Evolutionary conservation across 208 protist genomes (phyloP), one percentile per base, ranked within the genome.

Genomic region (Angomonas ambiguus): DNA sequence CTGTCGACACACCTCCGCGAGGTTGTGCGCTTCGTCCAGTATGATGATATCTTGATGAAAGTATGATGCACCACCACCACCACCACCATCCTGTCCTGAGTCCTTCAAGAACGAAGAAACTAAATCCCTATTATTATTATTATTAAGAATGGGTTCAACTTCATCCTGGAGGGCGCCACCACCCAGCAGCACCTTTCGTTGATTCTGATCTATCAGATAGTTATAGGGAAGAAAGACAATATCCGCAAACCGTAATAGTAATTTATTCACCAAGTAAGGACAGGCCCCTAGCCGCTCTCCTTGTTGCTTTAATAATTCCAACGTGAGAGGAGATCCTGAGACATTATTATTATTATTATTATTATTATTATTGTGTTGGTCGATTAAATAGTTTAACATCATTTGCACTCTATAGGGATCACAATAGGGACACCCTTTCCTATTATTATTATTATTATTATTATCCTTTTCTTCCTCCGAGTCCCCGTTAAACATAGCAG

Each of bases 1-100:
- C n/a, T 67, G 60, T 61, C 92, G 94, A 71, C 97, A 96, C 53
- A 87, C 80, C 61, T 98, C 95, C 28, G 94, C 80, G 16, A 99
- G 68, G 79, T 99, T 98, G 80, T 99, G 97, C 35, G 94, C 95
- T 67, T 99, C 97, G 72, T 99, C 97, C 28, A 99, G 80, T 2
- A 98, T 78, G 20, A 99, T 71, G 1, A 98, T 70, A 48, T 88
- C 78, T 31, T 83, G 83, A n/a, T 62, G 63, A 38, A 98, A 76
- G 61, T 74, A 71, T n/a, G 85, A 78, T 16, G 77, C 30, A n/a
- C 42, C 48, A 30, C 63, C 51, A 20, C 33, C 48, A 31, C n/a
- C n/a, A 30, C n/a, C n/a, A 1, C 45, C 25, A n/a, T 33, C 53
- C 62, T 4, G 49, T n/a, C n/a, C n/a, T n/a, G n/a, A n/a, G n/a